Evolutionary conservation across 805 yeast species (phyloP).

Genomic region (Starmerella vaccinii): DNA sequence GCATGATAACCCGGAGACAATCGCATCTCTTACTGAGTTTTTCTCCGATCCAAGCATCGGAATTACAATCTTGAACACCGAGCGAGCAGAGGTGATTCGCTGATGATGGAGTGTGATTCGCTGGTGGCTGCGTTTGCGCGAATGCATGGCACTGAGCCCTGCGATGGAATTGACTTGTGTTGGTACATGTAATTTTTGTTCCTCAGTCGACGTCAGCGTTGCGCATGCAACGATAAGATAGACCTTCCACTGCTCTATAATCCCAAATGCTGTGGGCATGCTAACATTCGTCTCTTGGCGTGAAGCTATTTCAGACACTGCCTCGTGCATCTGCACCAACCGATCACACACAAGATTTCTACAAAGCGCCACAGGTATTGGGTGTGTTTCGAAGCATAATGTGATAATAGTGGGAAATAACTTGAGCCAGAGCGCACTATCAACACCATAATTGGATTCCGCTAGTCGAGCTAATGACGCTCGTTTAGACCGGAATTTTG

Average conservation of each 20-base stretch:
- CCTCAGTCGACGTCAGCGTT: conserved; percentile 79
- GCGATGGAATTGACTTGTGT: conserved; percentile 20
- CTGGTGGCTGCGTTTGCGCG: conserved; percentile 68
- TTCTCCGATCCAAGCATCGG: conserved; percentile 69
- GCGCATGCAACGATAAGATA: conserved; percentile 86
- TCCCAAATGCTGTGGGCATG: conserved; percentile 26
- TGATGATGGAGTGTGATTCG: conserved; percentile 77
- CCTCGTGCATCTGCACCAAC: conserved; percentile 59
- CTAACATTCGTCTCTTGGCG: conserved; percentile 23
- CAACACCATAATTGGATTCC: conserved; percentile 88
- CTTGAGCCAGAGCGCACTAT: conserved; percentile 92
- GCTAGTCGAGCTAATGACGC: conserved; percentile 69
- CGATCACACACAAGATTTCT: conserved; percentile 84
- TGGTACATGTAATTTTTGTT: conserved; percentile 66
- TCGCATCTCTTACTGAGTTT: conserved; percentile 65
- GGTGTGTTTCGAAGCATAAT: conserved; percentile 67
- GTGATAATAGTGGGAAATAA: conserved; percentile 67
- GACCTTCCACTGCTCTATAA: conserved; percentile 80
- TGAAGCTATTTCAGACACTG: conserved; percentile 28
- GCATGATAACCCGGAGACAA: conserved; percentile 80
- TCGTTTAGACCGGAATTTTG: conserved; percentile 48
- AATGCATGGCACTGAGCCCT: conserved; percentile 35
- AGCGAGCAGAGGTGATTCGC: conserved; percentile 82
- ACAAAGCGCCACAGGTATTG: conserved; percentile 87
- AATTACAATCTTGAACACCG: conserved; percentile 76